A percentile compares a stretch with the other conserved stretches of the same genome.
phyloP scores from a whole-genome alignment of 805 yeast genomes.

The Metschnikowia kunwiensis region DNA sequence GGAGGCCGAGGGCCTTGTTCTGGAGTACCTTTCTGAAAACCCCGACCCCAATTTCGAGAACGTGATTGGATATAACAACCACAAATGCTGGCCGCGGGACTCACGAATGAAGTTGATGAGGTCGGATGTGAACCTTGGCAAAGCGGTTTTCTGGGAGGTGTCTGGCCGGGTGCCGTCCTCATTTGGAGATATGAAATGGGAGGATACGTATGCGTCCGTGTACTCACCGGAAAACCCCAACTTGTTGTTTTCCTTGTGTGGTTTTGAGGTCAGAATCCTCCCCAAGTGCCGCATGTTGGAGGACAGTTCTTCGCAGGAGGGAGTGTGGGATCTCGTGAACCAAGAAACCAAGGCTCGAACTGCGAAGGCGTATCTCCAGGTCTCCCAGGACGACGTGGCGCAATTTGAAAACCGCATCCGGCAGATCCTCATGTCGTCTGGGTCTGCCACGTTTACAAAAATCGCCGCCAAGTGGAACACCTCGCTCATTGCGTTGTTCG shows the following conservation, averaged over 20 bases:
- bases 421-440: conserved; percentile 91
- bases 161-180: conserved; percentile 75
- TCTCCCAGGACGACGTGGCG: conserved; percentile 74
- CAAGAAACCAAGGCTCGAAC: conserved; percentile 76
- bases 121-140: conserved; percentile 86
- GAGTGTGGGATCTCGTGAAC: conserved; percentile 86
- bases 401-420: conserved; percentile 80
- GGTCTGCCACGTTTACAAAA: conserved; percentile 91
- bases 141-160: conserved; percentile 91
- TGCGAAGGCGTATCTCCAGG: conserved; percentile 83
- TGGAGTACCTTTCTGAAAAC: conserved; percentile 73
- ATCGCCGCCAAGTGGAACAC: conserved; percentile 97
- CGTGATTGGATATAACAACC: conserved; percentile 80
- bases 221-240: conserved; percentile 91
- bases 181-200: conserved; percentile 73
- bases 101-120: conserved; percentile 86
- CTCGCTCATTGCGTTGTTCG: conserved; percentile 76
- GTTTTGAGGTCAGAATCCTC: conserved; percentile 86
- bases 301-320: conserved; percentile 60
- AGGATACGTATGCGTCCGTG: conserved; percentile 76
- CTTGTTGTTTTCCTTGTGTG: conserved; percentile 84
- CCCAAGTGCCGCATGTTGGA: conserved; percentile 67
- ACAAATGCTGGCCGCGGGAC: conserved; percentile 94
- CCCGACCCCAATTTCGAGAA: conserved; percentile 93
- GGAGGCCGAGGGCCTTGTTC: conserved; percentile 72